Conservation (phyloP, 2,329 filamentous ascomycete genomes). For the Aphanocladium album region DNA sequence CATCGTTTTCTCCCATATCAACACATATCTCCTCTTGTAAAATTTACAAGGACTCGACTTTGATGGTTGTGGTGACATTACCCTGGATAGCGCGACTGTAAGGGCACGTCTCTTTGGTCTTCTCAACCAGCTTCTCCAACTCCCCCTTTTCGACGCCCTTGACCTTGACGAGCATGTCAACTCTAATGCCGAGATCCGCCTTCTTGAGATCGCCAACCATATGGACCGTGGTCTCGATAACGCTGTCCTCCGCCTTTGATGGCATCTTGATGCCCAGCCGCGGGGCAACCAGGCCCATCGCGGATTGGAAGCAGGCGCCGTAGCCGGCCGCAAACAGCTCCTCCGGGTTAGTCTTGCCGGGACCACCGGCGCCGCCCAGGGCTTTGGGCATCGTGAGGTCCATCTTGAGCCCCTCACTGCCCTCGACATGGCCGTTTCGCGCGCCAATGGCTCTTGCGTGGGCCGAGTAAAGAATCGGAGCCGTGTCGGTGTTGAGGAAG, state of each 20-base stretch:
- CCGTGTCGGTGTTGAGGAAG: conserved; percentile 33
- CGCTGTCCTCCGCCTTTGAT: conserved; percentile 27
- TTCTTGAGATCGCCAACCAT: conserved; percentile 40
- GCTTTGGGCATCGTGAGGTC: conserved; percentile 39
- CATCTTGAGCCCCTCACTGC: conserved; percentile 23
- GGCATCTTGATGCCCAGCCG: conserved; percentile 37
- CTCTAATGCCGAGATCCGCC: conserved; percentile 38
- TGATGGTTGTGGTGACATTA: conserved; percentile 23
- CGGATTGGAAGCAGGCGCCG: conserved; percentile 42
- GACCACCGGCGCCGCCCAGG: conserved; percentile 33
- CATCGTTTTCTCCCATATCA: not conserved
- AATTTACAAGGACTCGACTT: conserved; percentile 15
- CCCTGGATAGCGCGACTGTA: conserved; percentile 25
- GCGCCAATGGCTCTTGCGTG: conserved; percentile 34
- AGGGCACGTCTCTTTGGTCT: conserved; percentile 24
- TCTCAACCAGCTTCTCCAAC: conserved; percentile 23
- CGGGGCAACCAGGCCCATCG: conserved; percentile 39
- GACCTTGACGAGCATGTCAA: conserved; percentile 36
- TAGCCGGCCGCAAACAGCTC: conserved; percentile 44
- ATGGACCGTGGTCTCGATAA: conserved; percentile 38
- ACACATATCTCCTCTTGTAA: not conserved
- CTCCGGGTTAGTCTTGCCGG: conserved; percentile 41
- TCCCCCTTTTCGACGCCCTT: conserved; percentile 23
- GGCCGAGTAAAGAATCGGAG: conserved; percentile 33
- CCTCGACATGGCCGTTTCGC: conserved; percentile 25